A percentile compares a stretch with the other conserved stretches of the same genome.
These are phyloP conservation scores for Plasmodium sp. DNA, from an alignment of 169 alveolate genomes.

Conservation along the genomic window DNA sequence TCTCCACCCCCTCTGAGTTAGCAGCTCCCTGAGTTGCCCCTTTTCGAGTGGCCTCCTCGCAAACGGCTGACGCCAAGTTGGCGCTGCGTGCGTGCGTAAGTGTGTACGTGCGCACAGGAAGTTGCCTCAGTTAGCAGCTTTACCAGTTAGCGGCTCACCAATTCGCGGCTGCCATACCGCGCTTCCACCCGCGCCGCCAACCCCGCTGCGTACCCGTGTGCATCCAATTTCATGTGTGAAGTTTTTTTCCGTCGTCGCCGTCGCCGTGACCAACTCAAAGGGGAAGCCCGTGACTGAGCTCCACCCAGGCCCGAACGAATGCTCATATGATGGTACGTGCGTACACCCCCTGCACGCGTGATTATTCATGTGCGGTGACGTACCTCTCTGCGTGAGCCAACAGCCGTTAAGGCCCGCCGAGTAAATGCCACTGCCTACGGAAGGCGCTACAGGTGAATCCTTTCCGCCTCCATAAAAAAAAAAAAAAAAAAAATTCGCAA, in stretches of 20 bases:
- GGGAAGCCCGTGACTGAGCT: neutral
- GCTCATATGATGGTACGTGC: neutral
- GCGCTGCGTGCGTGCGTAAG: neutral
- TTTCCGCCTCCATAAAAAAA: neutral
- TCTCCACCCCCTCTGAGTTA: neutral
- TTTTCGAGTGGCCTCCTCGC: neutral
- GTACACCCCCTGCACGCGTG: neutral
- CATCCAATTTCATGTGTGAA: neutral
- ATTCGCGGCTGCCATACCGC: neutral
- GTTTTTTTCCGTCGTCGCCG: neutral
- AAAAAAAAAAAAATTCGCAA: neutral
- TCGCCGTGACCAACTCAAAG: neutral
- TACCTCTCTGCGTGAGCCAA: neutral
- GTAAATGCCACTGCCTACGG: neutral
- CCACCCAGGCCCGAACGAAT: neutral
- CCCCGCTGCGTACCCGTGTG: neutral
- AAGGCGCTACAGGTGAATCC: neutral
- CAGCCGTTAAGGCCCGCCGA: neutral
- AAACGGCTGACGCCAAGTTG: neutral
- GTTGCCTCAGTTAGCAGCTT: neutral
- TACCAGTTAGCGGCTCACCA: neutral
- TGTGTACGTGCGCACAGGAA: neutral
- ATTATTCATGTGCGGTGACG: neutral
- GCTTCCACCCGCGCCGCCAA: too few relatives aligned
- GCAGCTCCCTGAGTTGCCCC: neutral